These are phyloP conservation scores for Salvia miltiorrhiza DNA, from an alignment of 257 asterid genomes.

Conservation along the genomic window DNA sequence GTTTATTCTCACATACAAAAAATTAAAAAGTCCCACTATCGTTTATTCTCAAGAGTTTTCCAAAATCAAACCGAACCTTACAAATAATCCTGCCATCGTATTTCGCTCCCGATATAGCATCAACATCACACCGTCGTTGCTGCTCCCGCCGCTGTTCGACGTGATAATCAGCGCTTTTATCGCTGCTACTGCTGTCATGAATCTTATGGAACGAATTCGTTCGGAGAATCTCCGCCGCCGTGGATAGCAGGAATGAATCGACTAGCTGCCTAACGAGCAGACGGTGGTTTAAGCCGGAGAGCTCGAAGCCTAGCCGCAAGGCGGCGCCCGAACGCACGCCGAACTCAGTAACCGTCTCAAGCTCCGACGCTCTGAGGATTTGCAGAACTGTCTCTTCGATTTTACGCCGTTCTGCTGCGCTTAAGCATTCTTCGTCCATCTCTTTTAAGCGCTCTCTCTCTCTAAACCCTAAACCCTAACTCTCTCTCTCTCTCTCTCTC, in stretches of 20 bases:
- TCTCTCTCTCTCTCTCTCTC: background rate
- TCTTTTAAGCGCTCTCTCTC: background rate
- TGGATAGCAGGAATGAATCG: constrained; percentile 52
- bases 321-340: constrained; percentile 51
- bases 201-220: background rate
- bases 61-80: constrained; percentile 33
- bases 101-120: constrained; percentile 12
- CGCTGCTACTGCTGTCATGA: background rate
- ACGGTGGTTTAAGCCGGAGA: constrained; percentile 40
- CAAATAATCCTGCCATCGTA: constrained; percentile 44
- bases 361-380: constrained; percentile 44
- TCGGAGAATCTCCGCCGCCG: constrained; percentile 23
- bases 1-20: background rate
- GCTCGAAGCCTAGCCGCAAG: constrained; percentile 35
- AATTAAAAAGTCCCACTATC: background rate
- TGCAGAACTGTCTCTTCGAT: constrained; percentile 39
- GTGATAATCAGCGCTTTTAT: background rate
- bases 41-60: no score
- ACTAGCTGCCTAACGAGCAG: constrained; percentile 37
- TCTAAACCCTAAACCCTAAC: no score
- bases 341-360: constrained; percentile 59
- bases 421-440: constrained; percentile 29
- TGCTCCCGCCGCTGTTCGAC: constrained; percentile 14
- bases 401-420: constrained; percentile 37
- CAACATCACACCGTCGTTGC: background rate